Evolutionary conservation across 495 filamentous ascomycete species (phyloP), one percentile per base, ranked within the genome.

Genomic region (Tuber melanosporum): DNA sequence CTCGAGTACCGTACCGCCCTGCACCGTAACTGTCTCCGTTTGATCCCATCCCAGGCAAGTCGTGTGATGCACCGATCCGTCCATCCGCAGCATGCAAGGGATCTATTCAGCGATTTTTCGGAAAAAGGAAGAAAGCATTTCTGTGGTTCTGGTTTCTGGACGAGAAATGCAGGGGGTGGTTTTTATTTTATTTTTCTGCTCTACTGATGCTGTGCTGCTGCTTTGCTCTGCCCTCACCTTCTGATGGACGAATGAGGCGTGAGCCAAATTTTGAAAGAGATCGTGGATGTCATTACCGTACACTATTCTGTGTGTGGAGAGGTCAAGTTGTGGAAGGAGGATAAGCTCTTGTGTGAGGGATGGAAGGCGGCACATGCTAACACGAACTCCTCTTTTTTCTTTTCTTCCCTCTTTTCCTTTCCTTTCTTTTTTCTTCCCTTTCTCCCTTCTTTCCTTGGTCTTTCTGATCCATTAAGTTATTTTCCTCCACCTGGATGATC

Each of bases 61-160:
- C 78, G 77, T 80, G 78, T 80, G 78, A 80, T 80, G 78, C 73
- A 80, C 78, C 43, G 77, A 80, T 80, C 78, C 77, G 77, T 80
- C 71, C 71, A 75, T 78, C 73, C 78, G 78, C 78, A 80, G 78
- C 74, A 80, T 80, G 78, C 78, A 80, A 80, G 78, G 78, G 78
- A 80, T 80, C 70, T 77, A 80, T 69, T 79, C 77, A 79, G 71
- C 78, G 71, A 76, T 74, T 32, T 12, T 32, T 32, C 57, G 45
- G 71, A 80, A 74, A 76, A 76, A 66, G 66, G 44, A 79, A 72
- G 73, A 66, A 66, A 4, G 20, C 57, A 66, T 32, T 66, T 66
- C 57, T 66, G 57, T 26, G 57, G 71, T 45, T 43, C 77, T 47
- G 47, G 79, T 80, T 66, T 80, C 74, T 75, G 71, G 78, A 71